phyloP scores from a whole-genome alignment of 164 flowering plant species.

The Echeveria elegans region DNA sequence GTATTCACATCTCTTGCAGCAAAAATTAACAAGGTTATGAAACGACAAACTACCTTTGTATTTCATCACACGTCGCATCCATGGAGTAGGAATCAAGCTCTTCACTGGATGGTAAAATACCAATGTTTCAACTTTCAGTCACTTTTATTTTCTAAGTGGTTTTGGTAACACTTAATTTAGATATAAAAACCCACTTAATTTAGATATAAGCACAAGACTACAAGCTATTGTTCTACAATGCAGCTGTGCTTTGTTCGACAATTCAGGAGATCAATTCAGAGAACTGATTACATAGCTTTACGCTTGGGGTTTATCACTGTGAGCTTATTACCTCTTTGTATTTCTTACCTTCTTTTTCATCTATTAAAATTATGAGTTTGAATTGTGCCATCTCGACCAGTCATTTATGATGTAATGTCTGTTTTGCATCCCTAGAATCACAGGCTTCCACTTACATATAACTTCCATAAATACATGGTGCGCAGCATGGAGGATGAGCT shows the following conservation, averaged over 20 bases:
- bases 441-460: slow-evolving; percentile 66
- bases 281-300: slow-evolving; percentile 75
- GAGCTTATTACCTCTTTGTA: slow-evolving; percentile 27
- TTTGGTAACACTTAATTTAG: not conserved
- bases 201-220: not conserved
- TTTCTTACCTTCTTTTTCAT: not conserved
- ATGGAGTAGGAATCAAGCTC: slow-evolving; percentile 78
- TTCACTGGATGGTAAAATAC: slow-evolving; percentile 81
- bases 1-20: slow-evolving; percentile 21
- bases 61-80: slow-evolving; percentile 88
- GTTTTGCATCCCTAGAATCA: slow-evolving; percentile 47
- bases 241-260: slow-evolving; percentile 92
- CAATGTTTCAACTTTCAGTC: slow-evolving; percentile 7
- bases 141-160: not conserved
- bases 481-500: slow-evolving; percentile 98
- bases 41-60: slow-evolving; percentile 68
- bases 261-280: slow-evolving; percentile 58
- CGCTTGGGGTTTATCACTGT: slow-evolving; percentile 86
- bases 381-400: not conserved
- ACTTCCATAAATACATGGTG: slow-evolving; percentile 86
- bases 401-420: not conserved
- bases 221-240: slow-evolving; percentile 11
- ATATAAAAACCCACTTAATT: no score
- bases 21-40: slow-evolving; percentile 48
- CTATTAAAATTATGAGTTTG: not conserved